These are phyloP conservation scores for Aegilops umbellulata DNA, from an alignment of 176 grass and related monocot species.

Conservation along the genomic window DNA sequence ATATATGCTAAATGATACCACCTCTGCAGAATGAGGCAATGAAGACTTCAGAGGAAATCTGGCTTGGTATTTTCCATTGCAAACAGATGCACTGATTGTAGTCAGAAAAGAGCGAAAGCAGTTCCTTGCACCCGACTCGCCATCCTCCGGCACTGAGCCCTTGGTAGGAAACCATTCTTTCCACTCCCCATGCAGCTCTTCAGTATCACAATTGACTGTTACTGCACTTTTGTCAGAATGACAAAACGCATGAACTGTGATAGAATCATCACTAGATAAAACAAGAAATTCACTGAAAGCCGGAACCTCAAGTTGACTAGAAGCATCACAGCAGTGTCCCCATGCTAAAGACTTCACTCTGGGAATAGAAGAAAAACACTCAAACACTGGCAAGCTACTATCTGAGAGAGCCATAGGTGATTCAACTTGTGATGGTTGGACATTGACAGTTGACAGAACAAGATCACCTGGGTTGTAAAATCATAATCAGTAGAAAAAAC, in stretches of 20 bases:
- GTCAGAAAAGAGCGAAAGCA: slow-evolving; percentile 63
- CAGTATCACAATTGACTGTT: slow-evolving; percentile 37
- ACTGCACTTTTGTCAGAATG: slow-evolving; percentile 34
- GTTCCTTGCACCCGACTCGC: slow-evolving; percentile 35
- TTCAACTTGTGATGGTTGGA: slow-evolving; percentile 43
- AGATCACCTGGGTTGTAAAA: slow-evolving; percentile 49
- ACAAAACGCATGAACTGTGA: slow-evolving; percentile 75
- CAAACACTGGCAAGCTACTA: slow-evolving; percentile 32
- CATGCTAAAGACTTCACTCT: slow-evolving; percentile 84
- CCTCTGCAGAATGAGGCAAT: slow-evolving; percentile 69
- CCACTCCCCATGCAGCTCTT: slow-evolving; percentile 71
- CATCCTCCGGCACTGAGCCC: slow-evolving; percentile 34
- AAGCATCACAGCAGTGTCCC: slow-evolving; percentile 62
- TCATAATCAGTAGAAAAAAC: slow-evolving; percentile 25
- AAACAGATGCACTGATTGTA: slow-evolving; percentile 52
- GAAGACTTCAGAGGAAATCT: slow-evolving; percentile 65
- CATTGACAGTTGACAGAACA: slow-evolving; percentile 26
- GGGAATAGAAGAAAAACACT: slow-evolving; percentile 63
- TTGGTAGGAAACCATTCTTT: slow-evolving; percentile 60
- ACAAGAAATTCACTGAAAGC: slow-evolving; percentile 83
- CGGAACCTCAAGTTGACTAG: slow-evolving; percentile 46
- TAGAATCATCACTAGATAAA: slow-evolving; percentile 54
- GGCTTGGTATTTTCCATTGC: slow-evolving; percentile 62
- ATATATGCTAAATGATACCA: slow-evolving; percentile 79
- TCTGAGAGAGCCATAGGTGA: slow-evolving; percentile 34